phyloP scores from a whole-genome alignment of 2,329 filamentous ascomycete genomes.

The Penicillium rolfsii region DNA sequence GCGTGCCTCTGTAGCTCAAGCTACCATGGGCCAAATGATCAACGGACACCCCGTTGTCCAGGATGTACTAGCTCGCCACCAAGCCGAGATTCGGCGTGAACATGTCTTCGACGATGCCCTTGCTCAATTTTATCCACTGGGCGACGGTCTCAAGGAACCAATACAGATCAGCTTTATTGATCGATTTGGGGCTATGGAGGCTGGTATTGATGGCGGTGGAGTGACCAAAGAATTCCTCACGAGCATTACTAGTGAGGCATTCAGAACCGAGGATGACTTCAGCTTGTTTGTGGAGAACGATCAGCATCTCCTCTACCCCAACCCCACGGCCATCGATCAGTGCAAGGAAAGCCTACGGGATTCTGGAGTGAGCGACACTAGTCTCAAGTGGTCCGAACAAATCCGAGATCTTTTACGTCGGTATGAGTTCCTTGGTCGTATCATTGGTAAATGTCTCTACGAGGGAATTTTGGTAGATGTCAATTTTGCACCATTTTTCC shows the following conservation, averaged over 20 bases:
- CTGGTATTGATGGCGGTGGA: slow-evolving; percentile 93
- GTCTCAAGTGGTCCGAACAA: slow-evolving; percentile 59
- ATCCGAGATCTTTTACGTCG: slow-evolving; percentile 67
- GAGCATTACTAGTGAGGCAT: slow-evolving; percentile 83
- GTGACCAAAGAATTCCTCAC: slow-evolving; percentile 97
- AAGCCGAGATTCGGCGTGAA: slow-evolving; percentile 77
- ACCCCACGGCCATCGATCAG: slow-evolving; percentile 76
- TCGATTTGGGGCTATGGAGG: slow-evolving; percentile 81
- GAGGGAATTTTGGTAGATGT: slow-evolving; percentile 95
- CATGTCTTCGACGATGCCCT: slow-evolving; percentile 85
- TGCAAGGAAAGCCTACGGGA: slow-evolving; percentile 61
- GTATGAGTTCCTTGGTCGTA: slow-evolving; percentile 89
- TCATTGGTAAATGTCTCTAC: slow-evolving; percentile 96
- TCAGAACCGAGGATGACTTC: slow-evolving; percentile 61
- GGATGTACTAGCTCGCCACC: slow-evolving; percentile 61
- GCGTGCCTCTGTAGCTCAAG: slow-evolving; percentile 63
- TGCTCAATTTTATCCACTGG: slow-evolving; percentile 77
- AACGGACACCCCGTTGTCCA: slow-evolving; percentile 46
- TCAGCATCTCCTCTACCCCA: slow-evolving; percentile 85
- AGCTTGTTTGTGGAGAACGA: slow-evolving; percentile 81
- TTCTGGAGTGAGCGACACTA: slow-evolving; percentile 56
- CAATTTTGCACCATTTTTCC: slow-evolving; percentile 90
- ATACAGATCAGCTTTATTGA: slow-evolving; percentile 98
- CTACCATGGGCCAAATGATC: slow-evolving; percentile 42
- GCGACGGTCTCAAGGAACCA: slow-evolving; percentile 84